Conservation (phyloP, 1,284 basidiomycete species). For the Ustilago nuda region DNA sequence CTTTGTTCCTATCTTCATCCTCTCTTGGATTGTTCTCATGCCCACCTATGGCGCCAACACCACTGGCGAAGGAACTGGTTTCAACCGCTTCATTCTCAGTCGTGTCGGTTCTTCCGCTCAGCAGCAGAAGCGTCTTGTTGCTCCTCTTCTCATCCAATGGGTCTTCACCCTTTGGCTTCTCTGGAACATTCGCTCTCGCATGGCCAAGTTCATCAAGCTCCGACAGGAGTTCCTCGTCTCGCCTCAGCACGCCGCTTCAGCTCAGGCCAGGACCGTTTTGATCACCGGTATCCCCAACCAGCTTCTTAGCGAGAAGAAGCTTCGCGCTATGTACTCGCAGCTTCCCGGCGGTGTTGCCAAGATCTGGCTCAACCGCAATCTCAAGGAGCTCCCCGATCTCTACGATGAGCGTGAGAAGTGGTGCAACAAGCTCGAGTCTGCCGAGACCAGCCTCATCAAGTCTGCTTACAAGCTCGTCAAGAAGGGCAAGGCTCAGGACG, state of each 20-base stretch:
- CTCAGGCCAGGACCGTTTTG: constrained; percentile 87
- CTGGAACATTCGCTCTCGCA: constrained; percentile 83
- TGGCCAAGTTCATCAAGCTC: constrained; percentile 81
- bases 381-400: constrained; percentile 84
- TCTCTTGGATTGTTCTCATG: constrained; percentile 73
- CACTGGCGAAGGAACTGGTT: constrained; percentile 72
- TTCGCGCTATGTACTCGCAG: constrained; percentile 78
- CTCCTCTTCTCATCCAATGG: constrained; percentile 61
- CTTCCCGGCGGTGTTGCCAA: constrained; percentile 86
- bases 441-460: constrained; percentile 81
- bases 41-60: constrained; percentile 73
- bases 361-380: constrained; percentile 88
- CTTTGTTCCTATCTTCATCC: constrained; percentile 77
- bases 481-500: constrained; percentile 66
- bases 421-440: constrained; percentile 83
- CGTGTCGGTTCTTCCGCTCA: constrained; percentile 71
- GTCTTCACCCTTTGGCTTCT: constrained; percentile 77
- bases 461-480: constrained; percentile 76
- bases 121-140: constrained; percentile 62
- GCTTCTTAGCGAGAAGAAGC: constrained; percentile 77
- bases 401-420: constrained; percentile 82
- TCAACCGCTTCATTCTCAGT: constrained; percentile 84
- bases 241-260: constrained; percentile 77
- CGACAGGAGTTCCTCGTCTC: constrained; percentile 88
- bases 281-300: constrained; percentile 88